These are phyloP conservation scores for Fusarium proliferatum DNA, from an alignment of 2,329 filamentous ascomycete species.

Conservation along the genomic window DNA sequence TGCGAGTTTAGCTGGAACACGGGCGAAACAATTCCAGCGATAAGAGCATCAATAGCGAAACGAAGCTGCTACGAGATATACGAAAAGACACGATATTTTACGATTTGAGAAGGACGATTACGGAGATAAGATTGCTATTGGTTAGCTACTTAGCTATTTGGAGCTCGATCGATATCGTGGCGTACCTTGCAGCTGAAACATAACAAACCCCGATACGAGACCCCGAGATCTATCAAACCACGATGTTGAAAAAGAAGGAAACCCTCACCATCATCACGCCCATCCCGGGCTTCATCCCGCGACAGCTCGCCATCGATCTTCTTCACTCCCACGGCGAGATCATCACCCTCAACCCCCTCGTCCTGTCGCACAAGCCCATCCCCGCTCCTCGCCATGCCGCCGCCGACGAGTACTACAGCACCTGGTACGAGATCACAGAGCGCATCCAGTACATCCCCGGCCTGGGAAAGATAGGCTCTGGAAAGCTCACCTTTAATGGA, in stretches of 20 bases:
- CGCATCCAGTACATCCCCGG: constrained; percentile 76
- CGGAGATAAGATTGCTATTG: not conserved
- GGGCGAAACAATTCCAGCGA: constrained; percentile 11
- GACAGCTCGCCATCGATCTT: constrained; percentile 78
- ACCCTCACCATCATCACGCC: constrained; percentile 76
- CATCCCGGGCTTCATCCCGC: constrained; percentile 76
- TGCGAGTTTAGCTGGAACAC: constrained; percentile 2
- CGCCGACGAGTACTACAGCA: constrained; percentile 77
- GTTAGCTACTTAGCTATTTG: not conserved
- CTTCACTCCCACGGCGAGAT: constrained; percentile 77
- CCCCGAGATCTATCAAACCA: constrained; percentile 27
- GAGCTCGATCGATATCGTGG: constrained; percentile 4
- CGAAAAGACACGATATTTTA: constrained; percentile 1
- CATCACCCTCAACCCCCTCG: constrained; percentile 76
- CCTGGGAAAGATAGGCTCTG: constrained; percentile 71
- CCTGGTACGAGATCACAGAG: constrained; percentile 79
- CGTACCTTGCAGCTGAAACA: constrained; percentile 33
- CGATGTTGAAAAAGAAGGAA: constrained; percentile 71
- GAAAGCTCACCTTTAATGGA: constrained; percentile 75
- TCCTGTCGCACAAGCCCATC: constrained; percentile 71
- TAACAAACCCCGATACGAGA: constrained; percentile 6
- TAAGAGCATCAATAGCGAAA: not conserved
- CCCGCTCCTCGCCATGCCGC: constrained; percentile 74
- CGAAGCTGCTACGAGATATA: not conserved
- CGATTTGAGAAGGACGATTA: constrained; percentile 1